Percentiles rank a stretch among this genome's conserved stretches.
Evolutionary conservation across 2,329 filamentous ascomycete species (phyloP).

Genomic region (Emericellopsis atlantica): DNA sequence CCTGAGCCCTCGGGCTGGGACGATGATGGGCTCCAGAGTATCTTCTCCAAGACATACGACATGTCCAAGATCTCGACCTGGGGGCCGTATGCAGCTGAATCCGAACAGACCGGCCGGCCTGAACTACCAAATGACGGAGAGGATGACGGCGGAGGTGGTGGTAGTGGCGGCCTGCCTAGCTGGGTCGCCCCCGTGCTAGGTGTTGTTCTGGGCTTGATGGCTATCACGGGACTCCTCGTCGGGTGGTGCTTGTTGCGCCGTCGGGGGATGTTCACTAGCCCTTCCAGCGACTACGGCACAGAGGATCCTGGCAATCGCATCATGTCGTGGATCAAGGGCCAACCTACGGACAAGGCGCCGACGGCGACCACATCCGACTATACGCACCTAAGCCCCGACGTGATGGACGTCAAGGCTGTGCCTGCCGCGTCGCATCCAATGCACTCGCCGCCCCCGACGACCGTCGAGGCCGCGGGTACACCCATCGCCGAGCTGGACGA

Average conservation of each 20-base stretch:
- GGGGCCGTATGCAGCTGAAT: conserved; percentile 42
- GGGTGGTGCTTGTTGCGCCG: conserved; percentile 39
- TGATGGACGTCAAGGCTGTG: conserved; percentile 16
- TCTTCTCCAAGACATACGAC: conserved; percentile 45
- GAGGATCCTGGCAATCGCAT: conserved; percentile 35
- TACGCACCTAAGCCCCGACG: conserved; percentile 22
- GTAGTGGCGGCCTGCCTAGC: conserved; percentile 29
- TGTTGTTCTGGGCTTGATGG: conserved; percentile 45
- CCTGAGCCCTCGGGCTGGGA: conserved; percentile 49
- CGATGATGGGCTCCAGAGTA: conserved; percentile 26
- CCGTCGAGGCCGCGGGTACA: conserved; percentile 28
- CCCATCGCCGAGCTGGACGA: conserved; percentile 34
- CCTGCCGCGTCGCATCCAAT: conserved; percentile 6
- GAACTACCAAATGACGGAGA: conserved; percentile 9
- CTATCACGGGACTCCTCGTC: conserved; percentile 37
- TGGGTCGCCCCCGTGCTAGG: conserved; percentile 52
- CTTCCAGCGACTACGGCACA: conserved; percentile 23
- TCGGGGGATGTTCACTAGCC: conserved; percentile 23
- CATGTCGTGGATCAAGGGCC: conserved; percentile 37
- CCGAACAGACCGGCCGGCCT: conserved; percentile 8
- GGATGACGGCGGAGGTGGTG: conserved; percentile 7
- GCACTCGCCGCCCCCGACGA: conserved; percentile 4
- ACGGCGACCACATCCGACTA: conserved; percentile 32
- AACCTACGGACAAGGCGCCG: conserved; percentile 27
- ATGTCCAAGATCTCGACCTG: conserved; percentile 42